phyloP scores from a whole-genome alignment of 1,284 basidiomycete species.

The Testicularia cyperi region DNA sequence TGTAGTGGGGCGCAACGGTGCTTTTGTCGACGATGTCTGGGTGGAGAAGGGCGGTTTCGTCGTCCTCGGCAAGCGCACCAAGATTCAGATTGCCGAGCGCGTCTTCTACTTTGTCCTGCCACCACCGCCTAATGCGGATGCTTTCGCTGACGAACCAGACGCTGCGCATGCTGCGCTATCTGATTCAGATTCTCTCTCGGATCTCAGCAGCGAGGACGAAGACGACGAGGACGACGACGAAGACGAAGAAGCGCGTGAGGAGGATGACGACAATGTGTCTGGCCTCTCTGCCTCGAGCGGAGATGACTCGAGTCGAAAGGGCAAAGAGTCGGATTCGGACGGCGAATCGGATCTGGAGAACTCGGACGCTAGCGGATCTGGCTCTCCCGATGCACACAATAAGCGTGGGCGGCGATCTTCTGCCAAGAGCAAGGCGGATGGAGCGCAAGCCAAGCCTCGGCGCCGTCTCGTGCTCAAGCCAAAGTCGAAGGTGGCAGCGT shows the following conservation, averaged over 20 bases:
- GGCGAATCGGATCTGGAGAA: too few species aligned
- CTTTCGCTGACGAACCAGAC: constrained; percentile 18
- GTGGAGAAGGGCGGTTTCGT: constrained; percentile 82
- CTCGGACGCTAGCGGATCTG: too few species aligned
- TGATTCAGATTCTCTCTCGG: constrained; percentile 37
- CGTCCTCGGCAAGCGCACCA: constrained; percentile 68
- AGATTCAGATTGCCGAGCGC: constrained; percentile 96
- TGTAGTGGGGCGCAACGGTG: constrained; percentile 91
- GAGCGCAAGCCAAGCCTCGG: constrained; percentile 20
- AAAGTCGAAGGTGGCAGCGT: constrained; percentile 20
- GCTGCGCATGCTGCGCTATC: constrained; percentile 21
- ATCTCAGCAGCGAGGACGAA: constrained; percentile 41
- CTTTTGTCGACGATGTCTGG: constrained; percentile 96
- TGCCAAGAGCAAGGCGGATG: constrained; percentile 7
- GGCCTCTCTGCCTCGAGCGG: too few species aligned
- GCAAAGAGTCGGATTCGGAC: too few species aligned
- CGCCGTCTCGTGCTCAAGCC: constrained; percentile 31
- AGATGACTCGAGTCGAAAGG: too few species aligned
- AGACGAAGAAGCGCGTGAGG: constrained; percentile 18
- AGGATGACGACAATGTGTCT: constrained; percentile 11
- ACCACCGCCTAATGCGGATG: constrained; percentile 31
- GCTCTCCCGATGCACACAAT: too few species aligned
- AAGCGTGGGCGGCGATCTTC: constrained; percentile 9
- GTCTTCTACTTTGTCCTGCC: constrained; percentile 96
- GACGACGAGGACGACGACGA: constrained; percentile 7